These are phyloP conservation scores for Parsonsia alboflavescens DNA, from an alignment of 257 asterid genomes.

Conservation along the genomic window DNA sequence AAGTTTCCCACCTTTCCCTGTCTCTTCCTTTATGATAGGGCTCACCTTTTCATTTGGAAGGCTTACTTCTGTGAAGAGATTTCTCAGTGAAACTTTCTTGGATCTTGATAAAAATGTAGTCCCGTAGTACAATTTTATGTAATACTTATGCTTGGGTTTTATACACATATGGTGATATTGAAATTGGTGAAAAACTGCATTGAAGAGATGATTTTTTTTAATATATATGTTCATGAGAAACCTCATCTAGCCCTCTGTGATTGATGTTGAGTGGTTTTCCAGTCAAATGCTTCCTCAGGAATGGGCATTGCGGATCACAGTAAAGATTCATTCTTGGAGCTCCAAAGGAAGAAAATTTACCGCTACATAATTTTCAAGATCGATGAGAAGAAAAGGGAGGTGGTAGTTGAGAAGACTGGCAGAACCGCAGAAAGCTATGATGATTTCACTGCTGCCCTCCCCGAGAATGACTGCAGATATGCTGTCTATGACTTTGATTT, in stretches of 20 bases:
- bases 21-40: background rate
- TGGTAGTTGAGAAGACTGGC: conserved; percentile 60
- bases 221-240: no score
- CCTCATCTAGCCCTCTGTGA: background rate
- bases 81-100: no score
- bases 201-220: no score
- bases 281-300: conserved; percentile 57
- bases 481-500: conserved; percentile 66
- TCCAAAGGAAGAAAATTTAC: conserved; percentile 52
- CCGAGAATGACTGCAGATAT: conserved; percentile 56
- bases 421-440: conserved; percentile 44
- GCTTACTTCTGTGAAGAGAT: background rate
- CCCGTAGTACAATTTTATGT: no score
- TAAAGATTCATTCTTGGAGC: conserved; percentile 50
- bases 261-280: conserved; percentile 1
- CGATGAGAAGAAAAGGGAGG: conserved; percentile 62
- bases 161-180: no score
- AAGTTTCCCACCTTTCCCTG: conserved; percentile 10
- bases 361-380: conserved; percentile 60
- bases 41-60: background rate
- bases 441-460: conserved; percentile 54
- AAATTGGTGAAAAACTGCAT: no score
- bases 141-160: no score
- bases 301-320: conserved; percentile 57
- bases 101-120: no score